These are phyloP conservation scores for Monosporascus sp. DNA, from an alignment of 2,329 filamentous ascomycete species.

Conservation along the genomic window DNA sequence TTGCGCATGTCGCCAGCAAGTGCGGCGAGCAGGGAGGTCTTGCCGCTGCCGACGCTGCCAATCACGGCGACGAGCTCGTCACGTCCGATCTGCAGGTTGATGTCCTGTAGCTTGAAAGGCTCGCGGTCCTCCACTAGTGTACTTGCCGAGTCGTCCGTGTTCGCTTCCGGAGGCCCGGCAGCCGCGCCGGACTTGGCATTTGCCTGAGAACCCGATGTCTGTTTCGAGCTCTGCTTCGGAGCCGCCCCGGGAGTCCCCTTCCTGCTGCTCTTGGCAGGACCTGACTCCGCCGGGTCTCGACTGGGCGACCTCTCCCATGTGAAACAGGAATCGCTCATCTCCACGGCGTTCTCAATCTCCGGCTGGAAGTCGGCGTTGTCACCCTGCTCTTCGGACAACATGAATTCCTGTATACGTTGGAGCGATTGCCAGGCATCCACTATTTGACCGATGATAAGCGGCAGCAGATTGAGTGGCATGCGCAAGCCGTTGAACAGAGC, in stretches of 20 bases:
- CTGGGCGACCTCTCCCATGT: conserved; percentile 75
- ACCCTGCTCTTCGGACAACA: conserved; percentile 77
- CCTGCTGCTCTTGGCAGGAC: conserved; percentile 43
- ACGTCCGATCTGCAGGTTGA: conserved; percentile 63
- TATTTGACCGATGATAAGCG: conserved; percentile 80
- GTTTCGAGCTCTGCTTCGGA: conserved; percentile 22
- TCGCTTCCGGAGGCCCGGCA: conserved; percentile 33
- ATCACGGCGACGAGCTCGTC: conserved; percentile 83
- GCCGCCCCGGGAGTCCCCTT: conserved; percentile 35
- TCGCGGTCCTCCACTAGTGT: conserved; percentile 54
- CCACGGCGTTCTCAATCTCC: conserved; percentile 63
- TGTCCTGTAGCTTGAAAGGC: conserved; percentile 66
- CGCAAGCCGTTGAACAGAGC: conserved; percentile 90
- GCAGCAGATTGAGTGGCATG: conserved; percentile 83
- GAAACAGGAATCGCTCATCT: conserved; percentile 68
- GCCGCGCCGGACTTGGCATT: conserved; percentile 19
- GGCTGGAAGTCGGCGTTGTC: conserved; percentile 58
- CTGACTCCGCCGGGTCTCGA: conserved; percentile 43
- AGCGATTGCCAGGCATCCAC: conserved; percentile 86
- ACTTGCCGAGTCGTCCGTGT: conserved; percentile 47
- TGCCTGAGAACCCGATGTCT: conserved; percentile 16
- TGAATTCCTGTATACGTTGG: conserved; percentile 79
- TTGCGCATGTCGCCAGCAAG: conserved; percentile 92
- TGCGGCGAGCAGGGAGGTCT: conserved; percentile 82
- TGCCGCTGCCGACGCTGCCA: conserved; percentile 82